Evolutionary conservation across 2,329 filamentous ascomycete species (phyloP).

Genomic region (Neonectria neomacrospora): DNA sequence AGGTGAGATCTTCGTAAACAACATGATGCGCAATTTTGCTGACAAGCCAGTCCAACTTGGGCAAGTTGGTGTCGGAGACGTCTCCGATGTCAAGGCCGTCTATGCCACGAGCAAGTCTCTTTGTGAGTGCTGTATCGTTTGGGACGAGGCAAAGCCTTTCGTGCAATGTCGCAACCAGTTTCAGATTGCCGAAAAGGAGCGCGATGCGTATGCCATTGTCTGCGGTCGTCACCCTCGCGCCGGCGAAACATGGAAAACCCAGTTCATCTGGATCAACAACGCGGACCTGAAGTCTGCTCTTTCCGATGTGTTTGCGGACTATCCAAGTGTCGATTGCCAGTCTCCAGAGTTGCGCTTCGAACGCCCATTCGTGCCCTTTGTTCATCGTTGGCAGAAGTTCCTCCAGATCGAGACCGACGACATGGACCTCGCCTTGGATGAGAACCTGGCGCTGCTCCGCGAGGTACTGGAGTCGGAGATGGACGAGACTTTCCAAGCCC

Average conservation of each 20-base stretch:
- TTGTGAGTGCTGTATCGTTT: neutral
- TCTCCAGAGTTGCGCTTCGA: neutral
- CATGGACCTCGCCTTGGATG: neutral
- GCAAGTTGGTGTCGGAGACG: neutral
- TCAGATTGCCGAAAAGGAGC: neutral
- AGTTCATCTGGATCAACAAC: constrained; percentile 22
- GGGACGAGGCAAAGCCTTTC: neutral
- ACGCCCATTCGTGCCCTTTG: neutral
- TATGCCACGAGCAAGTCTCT: neutral
- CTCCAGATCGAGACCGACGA: neutral
- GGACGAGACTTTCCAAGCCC: neutral
- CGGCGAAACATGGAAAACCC: neutral
- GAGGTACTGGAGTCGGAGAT: neutral
- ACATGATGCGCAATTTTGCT: no score
- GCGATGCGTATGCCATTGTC: neutral
- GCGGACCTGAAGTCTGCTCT: neutral
- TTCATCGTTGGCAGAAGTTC: constrained; percentile 11
- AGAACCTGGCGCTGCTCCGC: neutral
- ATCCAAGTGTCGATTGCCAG: neutral
- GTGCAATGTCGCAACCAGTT: neutral
- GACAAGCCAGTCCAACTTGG: no score
- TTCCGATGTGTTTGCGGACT: neutral
- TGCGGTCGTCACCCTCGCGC: neutral
- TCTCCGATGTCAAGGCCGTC: neutral
- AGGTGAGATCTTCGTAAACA: no score